phyloP scores from a whole-genome alignment of 2,329 filamentous ascomycete genomes.

The Penicillium frequentans region DNA sequence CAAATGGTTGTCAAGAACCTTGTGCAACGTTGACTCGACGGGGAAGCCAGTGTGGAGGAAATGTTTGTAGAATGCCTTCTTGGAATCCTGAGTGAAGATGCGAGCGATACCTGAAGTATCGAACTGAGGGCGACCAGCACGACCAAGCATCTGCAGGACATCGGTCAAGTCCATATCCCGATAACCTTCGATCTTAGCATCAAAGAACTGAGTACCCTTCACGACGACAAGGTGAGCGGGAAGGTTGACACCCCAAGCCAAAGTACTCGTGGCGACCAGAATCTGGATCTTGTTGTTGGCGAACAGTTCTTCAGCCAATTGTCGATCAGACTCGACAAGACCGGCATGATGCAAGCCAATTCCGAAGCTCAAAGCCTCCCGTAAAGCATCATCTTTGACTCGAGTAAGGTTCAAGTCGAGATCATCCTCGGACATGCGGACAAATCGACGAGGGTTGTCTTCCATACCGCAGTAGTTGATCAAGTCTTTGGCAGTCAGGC shows the following conservation, averaged over 20 bases:
- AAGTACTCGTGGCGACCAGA: constrained; percentile 88
- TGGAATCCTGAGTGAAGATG: constrained; percentile 95
- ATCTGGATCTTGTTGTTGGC: constrained; percentile 98
- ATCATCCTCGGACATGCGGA: constrained; percentile 93
- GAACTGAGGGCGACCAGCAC: constrained; percentile 93
- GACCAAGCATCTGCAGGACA: constrained; percentile 95
- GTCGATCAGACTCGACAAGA: constrained; percentile 89
- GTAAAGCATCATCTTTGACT: constrained; percentile 89
- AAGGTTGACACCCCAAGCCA: constrained; percentile 97
- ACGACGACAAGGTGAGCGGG: constrained; percentile 96
- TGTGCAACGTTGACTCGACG: constrained; percentile 93
- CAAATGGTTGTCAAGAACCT: constrained; percentile 94
- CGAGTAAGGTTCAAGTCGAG: constrained; percentile 81
- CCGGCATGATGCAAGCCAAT: constrained; percentile 97
- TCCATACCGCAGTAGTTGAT: constrained; percentile 99
- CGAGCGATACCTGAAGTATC: constrained; percentile 93
- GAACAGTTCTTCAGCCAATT: constrained; percentile 90
- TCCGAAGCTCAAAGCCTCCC: constrained; percentile 93
- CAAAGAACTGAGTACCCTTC: constrained; percentile 97
- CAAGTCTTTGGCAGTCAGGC: constrained; percentile 89
- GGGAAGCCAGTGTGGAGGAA: constrained; percentile 98
- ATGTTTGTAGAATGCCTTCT: constrained; percentile 99
- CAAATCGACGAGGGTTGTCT: constrained; percentile 89
- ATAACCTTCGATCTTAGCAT: constrained; percentile 96
- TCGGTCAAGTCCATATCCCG: constrained; percentile 99